Evolutionary conservation across 2,329 filamentous ascomycete genomes (phyloP).

Genomic region (Basipetospora sp.): DNA sequence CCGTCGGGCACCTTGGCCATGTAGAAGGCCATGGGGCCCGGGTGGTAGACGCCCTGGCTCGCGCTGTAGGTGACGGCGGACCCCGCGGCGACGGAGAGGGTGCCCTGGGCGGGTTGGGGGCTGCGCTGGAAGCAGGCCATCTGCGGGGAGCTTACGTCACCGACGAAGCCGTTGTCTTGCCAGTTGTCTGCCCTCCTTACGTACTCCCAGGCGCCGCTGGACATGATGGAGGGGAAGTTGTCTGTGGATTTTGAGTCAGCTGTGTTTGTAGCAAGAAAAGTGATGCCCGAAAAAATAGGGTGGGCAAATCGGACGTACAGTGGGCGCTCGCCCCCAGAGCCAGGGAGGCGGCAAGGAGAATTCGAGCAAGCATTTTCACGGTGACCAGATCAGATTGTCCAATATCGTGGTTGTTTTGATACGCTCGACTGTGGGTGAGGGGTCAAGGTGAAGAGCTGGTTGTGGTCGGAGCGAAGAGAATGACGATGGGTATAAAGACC

Average conservation of each 20-base stretch:
- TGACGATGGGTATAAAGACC: no score
- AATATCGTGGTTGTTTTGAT: no score
- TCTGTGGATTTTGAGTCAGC: slow-evolving; percentile 6
- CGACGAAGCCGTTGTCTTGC: slow-evolving; percentile 13
- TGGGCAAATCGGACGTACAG: slow-evolving; percentile 2
- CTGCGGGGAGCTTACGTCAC: slow-evolving; percentile 13
- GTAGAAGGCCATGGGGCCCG: slow-evolving; percentile 23
- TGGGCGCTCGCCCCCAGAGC: slow-evolving; percentile 5
- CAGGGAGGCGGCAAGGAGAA: slow-evolving; percentile 1
- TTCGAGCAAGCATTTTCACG: slow-evolving; percentile 1
- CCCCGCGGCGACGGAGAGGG: slow-evolving; percentile 21
- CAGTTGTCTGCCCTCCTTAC: slow-evolving; percentile 13
- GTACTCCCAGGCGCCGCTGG: slow-evolving; percentile 10
- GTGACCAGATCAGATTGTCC: not conserved
- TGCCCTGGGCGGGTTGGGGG: not conserved
- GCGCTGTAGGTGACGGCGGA: slow-evolving; percentile 23
- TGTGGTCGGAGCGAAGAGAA: no score
- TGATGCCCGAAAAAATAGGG: no score
- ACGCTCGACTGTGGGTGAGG: no score
- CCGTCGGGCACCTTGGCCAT: slow-evolving; percentile 22
- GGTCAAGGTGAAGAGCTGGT: no score
- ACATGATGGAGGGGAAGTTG: slow-evolving; percentile 10
- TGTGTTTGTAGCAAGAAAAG: not conserved
- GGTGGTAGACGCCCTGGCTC: slow-evolving; percentile 22
- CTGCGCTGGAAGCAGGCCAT: slow-evolving; percentile 16